Evolutionary conservation across 2,329 filamentous ascomycete genomes (phyloP), one percentile per base, ranked within the genome.

Genomic region (Cercospora citrullina): DNA sequence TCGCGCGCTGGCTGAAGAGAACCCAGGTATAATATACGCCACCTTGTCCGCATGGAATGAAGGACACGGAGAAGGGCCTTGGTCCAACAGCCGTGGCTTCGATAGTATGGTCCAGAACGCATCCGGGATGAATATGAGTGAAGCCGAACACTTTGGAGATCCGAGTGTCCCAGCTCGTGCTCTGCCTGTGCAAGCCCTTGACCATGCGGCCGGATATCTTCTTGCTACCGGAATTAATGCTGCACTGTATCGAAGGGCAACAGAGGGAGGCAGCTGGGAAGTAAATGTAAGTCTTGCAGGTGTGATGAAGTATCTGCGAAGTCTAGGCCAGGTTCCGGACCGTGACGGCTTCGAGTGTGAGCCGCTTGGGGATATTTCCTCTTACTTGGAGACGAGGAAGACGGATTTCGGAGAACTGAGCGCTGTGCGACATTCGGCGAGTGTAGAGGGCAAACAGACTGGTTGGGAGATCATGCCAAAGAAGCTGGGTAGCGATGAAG

Each of bases 61-160:
- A 7, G 45, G 42, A n/a, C 4, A n/a, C 21, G 78, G 81, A 0
- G 65, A 75, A 0, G 85, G 85, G 0, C 83, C 83, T 0, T 86
- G 84, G 84, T 69, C 74, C 0, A 66, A 72, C 0, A 77, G 82
- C 2, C 79, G 86, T 2, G 86, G 86, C 0, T 88, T 86, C 64
- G 86, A 88, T 69, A 87, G 85, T 0, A 78, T 85, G 4, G 82
- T 86, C 0, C 86, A 88, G 74, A 85, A 85, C 7, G 85, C 82
- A 64, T 82, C 84, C 0, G 86, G 86, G 0, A 82, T 87, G 75
- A 87, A 87, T 55, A 78, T 85, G 1, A 84, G 84, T 0, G 86
- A 88, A 71, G 86, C 85, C 0, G 79, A 83, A 65, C 80, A 82
- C 57, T 81, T 74, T 23, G 81, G 79, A 0, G 64, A 77, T 0